Percentiles rank a stretch among this genome's conserved stretches.
phyloP scores from a whole-genome alignment of 768 basidiomycete species.

The Collybia sordida region DNA sequence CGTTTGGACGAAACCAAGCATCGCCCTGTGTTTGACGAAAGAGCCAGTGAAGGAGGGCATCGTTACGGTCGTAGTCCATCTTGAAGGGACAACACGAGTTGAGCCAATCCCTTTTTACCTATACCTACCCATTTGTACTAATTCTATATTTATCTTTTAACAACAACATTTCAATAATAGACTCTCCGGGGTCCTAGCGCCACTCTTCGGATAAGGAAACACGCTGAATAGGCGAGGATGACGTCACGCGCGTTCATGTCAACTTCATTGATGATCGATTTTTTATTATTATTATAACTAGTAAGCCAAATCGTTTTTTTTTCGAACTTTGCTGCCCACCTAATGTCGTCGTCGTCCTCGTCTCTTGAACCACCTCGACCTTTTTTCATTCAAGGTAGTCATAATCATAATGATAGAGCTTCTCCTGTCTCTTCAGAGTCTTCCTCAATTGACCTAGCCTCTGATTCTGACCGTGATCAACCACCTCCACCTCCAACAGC shows the following conservation, averaged over 20 bases:
- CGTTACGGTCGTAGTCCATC: conserved; percentile 79
- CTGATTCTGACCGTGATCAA: conserved; percentile 15
- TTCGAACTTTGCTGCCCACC: no score
- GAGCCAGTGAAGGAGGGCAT: conserved; percentile 78
- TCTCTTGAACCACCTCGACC: conserved; percentile 25
- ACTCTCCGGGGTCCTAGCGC: conserved; percentile 3
- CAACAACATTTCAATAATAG: not conserved
- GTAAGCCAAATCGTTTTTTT: no score
- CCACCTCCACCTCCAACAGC: not conserved
- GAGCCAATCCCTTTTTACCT: no score
- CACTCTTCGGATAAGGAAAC: conserved; percentile 1
- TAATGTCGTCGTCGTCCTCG: no score
- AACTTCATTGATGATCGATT: no score
- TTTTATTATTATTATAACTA: no score
- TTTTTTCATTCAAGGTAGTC: conserved; percentile 20
- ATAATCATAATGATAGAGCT: conserved; percentile 4
- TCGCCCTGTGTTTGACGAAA: conserved; percentile 80
- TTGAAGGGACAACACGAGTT: not conserved
- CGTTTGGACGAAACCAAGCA: conserved; percentile 80
- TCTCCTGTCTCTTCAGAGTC: no score
- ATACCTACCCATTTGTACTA: no score
- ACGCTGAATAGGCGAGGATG: not conserved
- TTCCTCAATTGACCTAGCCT: conserved; percentile 10
- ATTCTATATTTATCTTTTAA: no score
- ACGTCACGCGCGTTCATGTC: conserved; percentile 1